A percentile compares a stretch with the other conserved stretches of the same genome.
These are phyloP conservation scores for Rhizoclosmatium globosum DNA, from an alignment of 192 early-diverging fungal species.

Conservation along the genomic window DNA sequence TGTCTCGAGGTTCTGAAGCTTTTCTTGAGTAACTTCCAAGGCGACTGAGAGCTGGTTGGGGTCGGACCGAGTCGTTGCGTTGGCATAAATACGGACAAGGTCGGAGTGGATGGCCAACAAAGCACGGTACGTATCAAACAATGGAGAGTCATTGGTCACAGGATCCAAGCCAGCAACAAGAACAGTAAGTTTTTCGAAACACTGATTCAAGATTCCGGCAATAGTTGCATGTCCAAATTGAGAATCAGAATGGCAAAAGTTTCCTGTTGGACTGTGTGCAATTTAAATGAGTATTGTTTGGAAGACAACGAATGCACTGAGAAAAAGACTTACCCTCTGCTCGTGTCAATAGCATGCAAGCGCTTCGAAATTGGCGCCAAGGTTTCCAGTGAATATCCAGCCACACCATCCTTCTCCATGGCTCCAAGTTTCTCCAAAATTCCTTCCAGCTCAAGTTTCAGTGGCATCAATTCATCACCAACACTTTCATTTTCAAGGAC, in stretches of 20 bases:
- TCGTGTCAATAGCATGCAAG: conserved; percentile 34
- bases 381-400: conserved; percentile 2
- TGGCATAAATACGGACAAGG: conserved; percentile 1
- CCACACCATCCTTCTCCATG: background rate
- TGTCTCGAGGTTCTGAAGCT: conserved; percentile 10
- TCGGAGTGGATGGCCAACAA: conserved; percentile 25
- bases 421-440: conserved; percentile 17
- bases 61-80: conserved; percentile 1
- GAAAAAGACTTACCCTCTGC: conserved; percentile 5
- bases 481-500: conserved; percentile 22
- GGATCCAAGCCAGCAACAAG: conserved; percentile 33
- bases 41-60: conserved; percentile 19
- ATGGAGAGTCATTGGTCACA: conserved; percentile 13
- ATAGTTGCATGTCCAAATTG: conserved; percentile 36
- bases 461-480: conserved; percentile 25
- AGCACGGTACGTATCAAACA: conserved; percentile 23
- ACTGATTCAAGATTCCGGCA: conserved; percentile 29
- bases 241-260: conserved; percentile 5
- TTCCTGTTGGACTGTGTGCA: conserved; percentile 19
- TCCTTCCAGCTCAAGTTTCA: conserved; percentile 28
- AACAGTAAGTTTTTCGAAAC: conserved; percentile 28
- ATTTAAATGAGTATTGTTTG: background rate
- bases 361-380: conserved; percentile 32
- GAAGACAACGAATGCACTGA: background rate
- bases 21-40: background rate